phyloP scores from a whole-genome alignment of 2,329 filamentous ascomycete species.

The Gaeumannomyces tritici region DNA sequence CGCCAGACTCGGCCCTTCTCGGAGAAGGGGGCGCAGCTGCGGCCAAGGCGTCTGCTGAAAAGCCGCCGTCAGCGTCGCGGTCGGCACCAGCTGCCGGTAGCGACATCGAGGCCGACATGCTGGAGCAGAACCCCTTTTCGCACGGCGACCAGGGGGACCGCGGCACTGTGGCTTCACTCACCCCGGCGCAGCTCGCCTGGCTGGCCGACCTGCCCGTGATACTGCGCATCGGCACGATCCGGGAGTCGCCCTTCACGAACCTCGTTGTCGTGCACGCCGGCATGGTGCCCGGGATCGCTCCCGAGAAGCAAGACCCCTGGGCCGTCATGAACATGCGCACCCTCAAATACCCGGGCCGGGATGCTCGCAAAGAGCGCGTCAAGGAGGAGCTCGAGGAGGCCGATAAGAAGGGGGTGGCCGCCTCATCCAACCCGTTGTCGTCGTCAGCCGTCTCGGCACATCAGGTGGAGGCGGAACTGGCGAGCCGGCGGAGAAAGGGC shows the following conservation, averaged over 20 bases:
- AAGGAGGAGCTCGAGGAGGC: conserved; percentile 25
- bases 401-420: conserved; percentile 9
- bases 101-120: conserved; percentile 1
- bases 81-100: not conserved
- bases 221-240: conserved; percentile 51
- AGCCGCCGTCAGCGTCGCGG: not conserved
- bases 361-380: conserved; percentile 28
- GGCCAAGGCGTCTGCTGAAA: conserved; percentile 4
- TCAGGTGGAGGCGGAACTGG: conserved; percentile 12
- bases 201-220: conserved; percentile 68
- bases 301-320: conserved; percentile 64
- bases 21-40: not conserved
- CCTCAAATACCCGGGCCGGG: conserved; percentile 50
- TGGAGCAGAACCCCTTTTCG: conserved; percentile 13
- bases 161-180: conserved; percentile 44
- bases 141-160: conserved; percentile 32
- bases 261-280: conserved; percentile 79
- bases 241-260: conserved; percentile 31
- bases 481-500: conserved; percentile 6
- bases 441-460: conserved; percentile 7
- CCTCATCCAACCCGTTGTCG: conserved; percentile 5
- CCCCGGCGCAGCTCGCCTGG: conserved; percentile 55
- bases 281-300: conserved; percentile 62
- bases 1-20: not conserved
- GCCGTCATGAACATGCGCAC: conserved; percentile 90